Conservation (phyloP, 768 basidiomycete species). For the Psilocybe azurescens region DNA sequence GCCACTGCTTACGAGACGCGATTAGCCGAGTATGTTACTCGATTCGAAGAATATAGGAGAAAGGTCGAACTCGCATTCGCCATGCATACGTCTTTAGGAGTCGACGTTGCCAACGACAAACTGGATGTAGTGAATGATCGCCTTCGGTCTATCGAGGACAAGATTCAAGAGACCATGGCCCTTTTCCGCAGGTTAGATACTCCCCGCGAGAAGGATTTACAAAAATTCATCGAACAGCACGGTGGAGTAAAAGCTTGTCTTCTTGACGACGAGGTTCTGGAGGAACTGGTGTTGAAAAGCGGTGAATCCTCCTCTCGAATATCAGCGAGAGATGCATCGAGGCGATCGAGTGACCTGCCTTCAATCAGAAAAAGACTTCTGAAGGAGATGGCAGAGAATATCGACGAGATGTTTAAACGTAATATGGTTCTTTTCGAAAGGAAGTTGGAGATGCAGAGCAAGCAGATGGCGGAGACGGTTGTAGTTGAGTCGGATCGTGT, state of each 20-base stretch:
- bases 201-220: conserved; percentile 42
- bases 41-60: conserved; percentile 39
- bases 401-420: conserved; percentile 40
- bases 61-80: conserved; percentile 41
- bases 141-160: conserved; percentile 31
- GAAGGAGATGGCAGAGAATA: conserved; percentile 41
- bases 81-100: conserved; percentile 41
- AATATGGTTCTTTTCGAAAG: conserved; percentile 50
- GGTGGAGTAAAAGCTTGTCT: conserved; percentile 43
- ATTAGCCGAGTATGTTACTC: conserved; percentile 35
- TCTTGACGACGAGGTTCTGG: conserved; percentile 36
- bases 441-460: conserved; percentile 51
- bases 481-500: conserved; percentile 41
- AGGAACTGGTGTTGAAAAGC: conserved; percentile 35
- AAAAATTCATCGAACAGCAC: conserved; percentile 42
- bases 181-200: conserved; percentile 45
- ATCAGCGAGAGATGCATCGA: conserved; percentile 26
- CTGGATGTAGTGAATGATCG: conserved; percentile 27
- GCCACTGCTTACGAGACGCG: conserved; percentile 41
- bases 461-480: conserved; percentile 37
- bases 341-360: conserved; percentile 29
- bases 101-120: conserved; percentile 39
- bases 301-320: conserved; percentile 35
- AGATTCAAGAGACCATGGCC: conserved; percentile 35
- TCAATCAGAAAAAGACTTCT: conserved; percentile 34